Evolutionary conservation across 345 rosid genomes (phyloP), one percentile per base, ranked within the genome.

Genomic region (Fremontodendron californicum): DNA sequence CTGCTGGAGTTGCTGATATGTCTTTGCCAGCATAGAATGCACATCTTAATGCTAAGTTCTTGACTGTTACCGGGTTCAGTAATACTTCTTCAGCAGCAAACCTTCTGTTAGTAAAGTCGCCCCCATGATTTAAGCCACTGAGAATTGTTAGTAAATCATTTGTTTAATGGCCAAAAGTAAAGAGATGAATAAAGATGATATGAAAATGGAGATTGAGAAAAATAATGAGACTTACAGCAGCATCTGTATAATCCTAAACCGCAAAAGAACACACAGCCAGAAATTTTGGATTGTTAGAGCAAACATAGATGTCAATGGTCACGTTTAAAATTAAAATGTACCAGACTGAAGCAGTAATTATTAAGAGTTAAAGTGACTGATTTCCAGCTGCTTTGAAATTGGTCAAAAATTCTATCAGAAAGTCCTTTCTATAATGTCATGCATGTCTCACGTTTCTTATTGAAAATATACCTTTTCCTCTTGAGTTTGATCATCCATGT

Each of bases 41-140:
- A 89, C 90, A 89, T 63, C 67, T 84, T 42, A 81, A 52, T 54
- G 52, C 71, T n/a, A 87, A 63, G 10, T 64, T 81, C 35, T 48
- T 8, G 48, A 80, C 81, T 0, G 83, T 81, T 25, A 1, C 2
- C 0, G 73, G 76, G 71, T 72, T 80, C 82, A 87, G 81, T 18
- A 18, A 51, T 61, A 9, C 19, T 25, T 82, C 81, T 51, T 78
- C 84, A 31, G 43, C 7, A 8, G 85, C 87, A 25, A 19, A 63
- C 60, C 86, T 85, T 16, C 82, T 51, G 79, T 89, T 85, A 7
- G 8, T 25, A 10, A 84, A 49, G 45, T 84, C 77, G 10, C 80
- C 87, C 19, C 90, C 85, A 19, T 84, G 92, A 76, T 82, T 89
- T 77, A n/a, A 76, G 48, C 92, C 89, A 87, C 65, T 71, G 58